Conservation (phyloP, 768 basidiomycete genomes). For the Lyophyllum shimeji region DNA sequence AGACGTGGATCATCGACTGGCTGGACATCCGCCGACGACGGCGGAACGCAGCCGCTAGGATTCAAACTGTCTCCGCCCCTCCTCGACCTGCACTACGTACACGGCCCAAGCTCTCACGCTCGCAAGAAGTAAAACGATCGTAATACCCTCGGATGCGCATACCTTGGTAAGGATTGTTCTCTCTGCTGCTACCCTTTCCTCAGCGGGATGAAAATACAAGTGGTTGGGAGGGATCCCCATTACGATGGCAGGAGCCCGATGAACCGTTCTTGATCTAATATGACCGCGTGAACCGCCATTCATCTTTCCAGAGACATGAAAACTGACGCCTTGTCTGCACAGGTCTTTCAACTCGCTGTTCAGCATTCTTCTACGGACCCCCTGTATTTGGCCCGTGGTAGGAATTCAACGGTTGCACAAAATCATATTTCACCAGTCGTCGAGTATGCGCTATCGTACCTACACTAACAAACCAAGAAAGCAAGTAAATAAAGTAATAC, state of each 20-base stretch:
- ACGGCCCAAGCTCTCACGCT: neutral
- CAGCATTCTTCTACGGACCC: neutral
- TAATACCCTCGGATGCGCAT: neutral
- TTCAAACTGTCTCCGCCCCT: constrained; percentile 2
- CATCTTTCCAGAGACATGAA: neutral
- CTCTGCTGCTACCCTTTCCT: constrained; percentile 1
- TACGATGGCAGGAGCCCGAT: constrained; percentile 47
- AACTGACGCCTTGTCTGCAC: neutral
- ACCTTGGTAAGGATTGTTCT: constrained; percentile 20
- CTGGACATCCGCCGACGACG: constrained; percentile 45
- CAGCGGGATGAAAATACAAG: constrained; percentile 66
- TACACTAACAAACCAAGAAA: constrained; percentile 13
- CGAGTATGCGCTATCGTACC: constrained; percentile 1
- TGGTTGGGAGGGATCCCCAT: constrained; percentile 72
- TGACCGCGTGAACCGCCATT: constrained; percentile 43
- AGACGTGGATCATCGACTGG: constrained; percentile 75
- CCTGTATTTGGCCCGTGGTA: too few species aligned
- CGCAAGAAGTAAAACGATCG: constrained; percentile 10
- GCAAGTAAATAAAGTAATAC: constrained; percentile 16
- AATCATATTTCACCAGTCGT: neutral
- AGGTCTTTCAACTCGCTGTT: neutral
- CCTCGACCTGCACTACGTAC: neutral
- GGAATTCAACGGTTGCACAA: neutral
- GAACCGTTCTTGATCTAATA: constrained; percentile 91
- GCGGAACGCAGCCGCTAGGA: constrained; percentile 9